These are phyloP conservation scores for Termitomyces sp. DNA, from an alignment of 768 basidiomycete species.

Conservation along the genomic window DNA sequence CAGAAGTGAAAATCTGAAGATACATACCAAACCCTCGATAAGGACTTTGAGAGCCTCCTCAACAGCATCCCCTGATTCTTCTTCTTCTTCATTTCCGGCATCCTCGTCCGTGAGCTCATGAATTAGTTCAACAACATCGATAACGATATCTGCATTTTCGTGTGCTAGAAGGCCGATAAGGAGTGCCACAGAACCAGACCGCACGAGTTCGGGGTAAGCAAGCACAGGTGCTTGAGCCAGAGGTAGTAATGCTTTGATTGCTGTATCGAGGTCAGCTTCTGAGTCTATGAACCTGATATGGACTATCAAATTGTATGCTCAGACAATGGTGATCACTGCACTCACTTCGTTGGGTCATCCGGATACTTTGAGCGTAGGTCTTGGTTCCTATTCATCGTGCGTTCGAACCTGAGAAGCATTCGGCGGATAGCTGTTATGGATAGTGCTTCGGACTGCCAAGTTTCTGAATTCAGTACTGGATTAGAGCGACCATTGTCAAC, in stretches of 20 bases:
- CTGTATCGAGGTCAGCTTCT: slow-evolving; percentile 87
- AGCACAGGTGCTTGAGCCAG: slow-evolving; percentile 78
- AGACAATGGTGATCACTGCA: neutral
- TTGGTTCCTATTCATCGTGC: slow-evolving; percentile 90
- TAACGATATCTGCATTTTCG: slow-evolving; percentile 96
- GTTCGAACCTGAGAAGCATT: slow-evolving; percentile 76
- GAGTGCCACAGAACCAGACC: slow-evolving; percentile 61
- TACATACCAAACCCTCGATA: slow-evolving; percentile 69
- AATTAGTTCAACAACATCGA: slow-evolving; percentile 88
- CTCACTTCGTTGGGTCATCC: slow-evolving; percentile 84
- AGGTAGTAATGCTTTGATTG: slow-evolving; percentile 84
- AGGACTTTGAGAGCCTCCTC: slow-evolving; percentile 71
- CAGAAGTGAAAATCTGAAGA: neutral
- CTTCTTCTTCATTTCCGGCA: slow-evolving; percentile 71
- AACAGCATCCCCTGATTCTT: slow-evolving; percentile 56
- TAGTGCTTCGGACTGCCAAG: slow-evolving; percentile 54
- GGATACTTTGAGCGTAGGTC: slow-evolving; percentile 95
- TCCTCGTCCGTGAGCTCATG: slow-evolving; percentile 97
- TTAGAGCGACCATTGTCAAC: slow-evolving; percentile 10
- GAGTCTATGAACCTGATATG: slow-evolving; percentile 90
- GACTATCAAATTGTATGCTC: neutral
- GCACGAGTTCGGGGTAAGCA: slow-evolving; percentile 87
- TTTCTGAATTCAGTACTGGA: slow-evolving; percentile 16
- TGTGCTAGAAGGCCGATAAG: slow-evolving; percentile 87
- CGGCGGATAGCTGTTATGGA: slow-evolving; percentile 68